phyloP scores from a whole-genome alignment of 495 filamentous ascomycete genomes.

The Penicillium angulare region DNA sequence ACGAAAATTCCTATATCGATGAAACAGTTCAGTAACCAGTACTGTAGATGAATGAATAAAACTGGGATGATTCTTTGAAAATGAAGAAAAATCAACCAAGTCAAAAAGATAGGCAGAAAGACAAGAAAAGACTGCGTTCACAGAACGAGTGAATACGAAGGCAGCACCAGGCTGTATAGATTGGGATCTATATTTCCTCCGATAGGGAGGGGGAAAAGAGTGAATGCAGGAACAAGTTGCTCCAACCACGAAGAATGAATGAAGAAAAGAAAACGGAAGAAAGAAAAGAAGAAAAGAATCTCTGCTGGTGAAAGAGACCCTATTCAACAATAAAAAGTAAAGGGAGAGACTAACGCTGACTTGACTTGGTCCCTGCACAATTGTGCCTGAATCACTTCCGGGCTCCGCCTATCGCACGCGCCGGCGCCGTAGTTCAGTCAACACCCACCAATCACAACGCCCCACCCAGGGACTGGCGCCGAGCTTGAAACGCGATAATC shows the following conservation, averaged over 20 bases:
- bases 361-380: conserved; percentile 6
- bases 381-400: conserved; percentile 8
- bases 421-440: conserved; percentile 8
- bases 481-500: conserved; percentile 34
- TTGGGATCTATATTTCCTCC: background rate
- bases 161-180: conserved; percentile 8
- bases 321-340: background rate
- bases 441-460: conserved; percentile 27
- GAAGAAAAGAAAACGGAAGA: conserved; percentile 3
- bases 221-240: background rate
- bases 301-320: too few relatives aligned
- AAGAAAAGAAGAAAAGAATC: background rate
- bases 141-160: conserved; percentile 15
- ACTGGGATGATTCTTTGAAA: too few relatives aligned
- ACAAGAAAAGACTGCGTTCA: background rate
- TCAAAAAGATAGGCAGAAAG: conserved; percentile 5
- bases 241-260: background rate
- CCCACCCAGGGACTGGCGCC: conserved; percentile 8
- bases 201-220: background rate
- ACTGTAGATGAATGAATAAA: conserved; percentile 19
- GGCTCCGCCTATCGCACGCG: conserved; percentile 16
- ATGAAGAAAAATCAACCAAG: conserved; percentile 6
- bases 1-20: conserved; percentile 9
- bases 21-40: conserved; percentile 35
- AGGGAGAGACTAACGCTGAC: conserved; percentile 1